These are phyloP conservation scores for Nakazawaea anatomiae DNA, from an alignment of 805 yeast genomes.

Conservation along the genomic window DNA sequence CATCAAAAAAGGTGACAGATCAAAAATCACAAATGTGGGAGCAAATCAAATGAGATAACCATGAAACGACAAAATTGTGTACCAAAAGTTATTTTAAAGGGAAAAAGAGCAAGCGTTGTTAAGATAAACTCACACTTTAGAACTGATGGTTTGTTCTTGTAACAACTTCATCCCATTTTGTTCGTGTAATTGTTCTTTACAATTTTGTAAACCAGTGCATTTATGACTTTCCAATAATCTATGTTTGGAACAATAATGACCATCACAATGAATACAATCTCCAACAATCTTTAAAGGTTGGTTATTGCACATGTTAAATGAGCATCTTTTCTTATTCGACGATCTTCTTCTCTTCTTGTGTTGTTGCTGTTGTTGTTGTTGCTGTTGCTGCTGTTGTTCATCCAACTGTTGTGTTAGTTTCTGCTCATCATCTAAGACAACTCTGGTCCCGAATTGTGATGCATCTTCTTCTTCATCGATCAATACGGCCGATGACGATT, in stretches of 20 bases:
- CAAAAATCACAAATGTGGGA: no score
- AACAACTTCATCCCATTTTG: slow-evolving; percentile 78
- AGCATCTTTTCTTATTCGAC: slow-evolving; percentile 39
- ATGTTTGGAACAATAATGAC: slow-evolving; percentile 83
- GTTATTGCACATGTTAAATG: slow-evolving; percentile 55
- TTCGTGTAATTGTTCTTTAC: slow-evolving; percentile 80
- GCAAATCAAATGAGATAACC: no score
- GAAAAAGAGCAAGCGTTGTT: no score
- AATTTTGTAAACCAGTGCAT: slow-evolving; percentile 70
- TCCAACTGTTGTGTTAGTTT: no score
- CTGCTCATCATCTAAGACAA: no score
- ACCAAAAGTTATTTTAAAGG: no score
- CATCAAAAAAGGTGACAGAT: no score
- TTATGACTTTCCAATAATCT: slow-evolving; percentile 79
- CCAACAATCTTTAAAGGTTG: slow-evolving; percentile 68
- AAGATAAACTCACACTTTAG: slow-evolving; percentile 42
- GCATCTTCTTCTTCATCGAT: no score
- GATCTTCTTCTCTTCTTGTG: slow-evolving; percentile 25
- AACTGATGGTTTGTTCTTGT: slow-evolving; percentile 77
- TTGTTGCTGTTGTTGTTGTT: slow-evolving; percentile 6
- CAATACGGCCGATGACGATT: slow-evolving; percentile 1
- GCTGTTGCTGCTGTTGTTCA: no score
- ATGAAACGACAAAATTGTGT: no score
- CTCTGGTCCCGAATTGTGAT: no score
- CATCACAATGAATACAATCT: slow-evolving; percentile 78